Evolutionary conservation across 768 basidiomycete genomes (phyloP), one percentile per base, ranked within the genome.

Genomic region (Tubosaeta sp.): DNA sequence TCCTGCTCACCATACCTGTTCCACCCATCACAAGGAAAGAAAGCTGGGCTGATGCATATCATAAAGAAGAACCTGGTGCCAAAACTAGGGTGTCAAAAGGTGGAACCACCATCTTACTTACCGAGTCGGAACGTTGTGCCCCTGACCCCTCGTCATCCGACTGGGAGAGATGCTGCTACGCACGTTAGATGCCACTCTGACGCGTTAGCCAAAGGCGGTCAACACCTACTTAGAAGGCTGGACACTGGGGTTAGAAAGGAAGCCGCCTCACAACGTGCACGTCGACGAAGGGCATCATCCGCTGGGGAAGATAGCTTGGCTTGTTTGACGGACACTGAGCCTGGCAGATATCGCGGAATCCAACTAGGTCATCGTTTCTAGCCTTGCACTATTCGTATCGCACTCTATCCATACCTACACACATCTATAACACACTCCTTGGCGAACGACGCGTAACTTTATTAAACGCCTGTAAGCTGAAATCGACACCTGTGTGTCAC

Each of bases 1-100:
- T 78, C 82, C 16, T 92, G 90, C 62, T 83, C 87, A 4, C 88
- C 88, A 0, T 73, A 76, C 49, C 57, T 72, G 5, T 75, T 91
- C 27, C 77, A 82, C 53, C 80, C 81, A 0, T 65, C 73, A 5
- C 84, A 86, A 65, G 87, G 82, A 37, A 82, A 78, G 68, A 86
- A 82, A 67, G 71, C 86, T 48, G 78, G 76, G 27, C 65, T 92
- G 35, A 78, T 91, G 69, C 84, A 88, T 19, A 74, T 88, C 39
- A 71, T 91, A 64, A 83, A 76, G 68, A 91, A 91, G 71, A 81
- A 76, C 49, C 72, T 90, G 31, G 73, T 77, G 0, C 68, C 81
- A n/a, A 91, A 86, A 61, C 63, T 91, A 17, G 67, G 76, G 1
- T 80, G 88, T 1, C 82, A 81, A 60, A 84, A 80, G 63, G 54